Percentiles rank a stretch among this genome's conserved stretches.
Evolutionary conservation across 1,139 yeast genomes (phyloP).

Genomic region (Yamadazyma diddensiae): DNA sequence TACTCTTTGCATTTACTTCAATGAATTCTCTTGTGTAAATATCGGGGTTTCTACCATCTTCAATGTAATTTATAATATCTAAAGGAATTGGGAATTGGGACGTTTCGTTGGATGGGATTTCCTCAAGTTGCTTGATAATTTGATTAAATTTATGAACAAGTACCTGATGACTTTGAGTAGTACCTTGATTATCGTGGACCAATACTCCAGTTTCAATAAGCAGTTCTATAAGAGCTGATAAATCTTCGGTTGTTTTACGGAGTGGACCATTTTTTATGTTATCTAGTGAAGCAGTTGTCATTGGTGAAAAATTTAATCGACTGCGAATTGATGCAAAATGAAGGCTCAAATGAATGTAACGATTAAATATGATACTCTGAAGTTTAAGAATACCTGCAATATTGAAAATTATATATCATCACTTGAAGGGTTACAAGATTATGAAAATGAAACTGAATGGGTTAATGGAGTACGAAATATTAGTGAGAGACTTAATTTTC

Average conservation of each 20-base stretch:
- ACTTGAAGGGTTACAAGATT: slow-evolving; percentile 6
- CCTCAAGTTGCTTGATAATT: slow-evolving; percentile 36
- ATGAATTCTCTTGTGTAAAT: slow-evolving; percentile 95
- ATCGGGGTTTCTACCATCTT: slow-evolving; percentile 96
- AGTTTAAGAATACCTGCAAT: too few relatives aligned
- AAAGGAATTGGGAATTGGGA: slow-evolving; percentile 57
- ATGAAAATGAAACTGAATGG: slow-evolving; percentile 21
- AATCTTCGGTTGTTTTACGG: slow-evolving; percentile 52
- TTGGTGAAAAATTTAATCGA: too few relatives aligned
- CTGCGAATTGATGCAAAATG: too few relatives aligned
- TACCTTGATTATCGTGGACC: slow-evolving; percentile 91
- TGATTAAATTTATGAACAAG: slow-evolving; percentile 41
- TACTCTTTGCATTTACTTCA: slow-evolving; percentile 84
- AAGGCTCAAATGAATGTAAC: too few relatives aligned
- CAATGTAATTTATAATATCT: slow-evolving; percentile 81
- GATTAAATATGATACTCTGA: too few relatives aligned
- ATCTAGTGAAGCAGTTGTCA: slow-evolving; percentile 38
- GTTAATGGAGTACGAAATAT: slow-evolving; percentile 22
- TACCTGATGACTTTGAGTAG: slow-evolving; percentile 49
- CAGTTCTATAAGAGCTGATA: slow-evolving; percentile 75
- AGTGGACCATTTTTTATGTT: slow-evolving; percentile 40
- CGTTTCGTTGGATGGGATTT: slow-evolving; percentile 31
- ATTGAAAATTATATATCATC: too few relatives aligned
- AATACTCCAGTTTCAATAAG: slow-evolving; percentile 86
- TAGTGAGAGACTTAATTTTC: slow-evolving; percentile 26